These are phyloP conservation scores for Teunomyces tritomae DNA, from an alignment of 805 yeast species.

Conservation along the genomic window DNA sequence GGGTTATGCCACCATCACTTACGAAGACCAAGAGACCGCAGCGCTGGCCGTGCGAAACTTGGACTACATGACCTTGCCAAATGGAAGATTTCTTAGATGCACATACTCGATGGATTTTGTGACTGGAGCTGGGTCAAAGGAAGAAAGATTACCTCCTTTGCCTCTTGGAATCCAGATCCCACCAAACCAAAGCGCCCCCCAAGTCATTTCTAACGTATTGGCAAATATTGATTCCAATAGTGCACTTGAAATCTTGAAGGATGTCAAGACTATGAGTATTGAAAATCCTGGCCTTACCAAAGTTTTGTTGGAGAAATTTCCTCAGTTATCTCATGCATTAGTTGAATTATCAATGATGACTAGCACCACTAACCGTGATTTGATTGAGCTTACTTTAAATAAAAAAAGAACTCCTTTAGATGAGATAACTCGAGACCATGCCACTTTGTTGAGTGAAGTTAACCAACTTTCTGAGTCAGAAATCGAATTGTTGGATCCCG, in stretches of 20 bases:
- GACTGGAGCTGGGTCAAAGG: conserved; percentile 16
- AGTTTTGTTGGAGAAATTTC: conserved; percentile 61
- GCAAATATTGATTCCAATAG: conserved; percentile 21
- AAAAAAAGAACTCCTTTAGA: conserved; percentile 28
- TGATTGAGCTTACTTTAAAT: conserved; percentile 37
- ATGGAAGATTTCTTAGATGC: conserved; percentile 75
- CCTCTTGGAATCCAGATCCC: conserved; percentile 42
- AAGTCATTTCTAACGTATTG: conserved; percentile 21
- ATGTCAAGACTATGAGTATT: conserved; percentile 57
- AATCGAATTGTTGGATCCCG: conserved; percentile 23
- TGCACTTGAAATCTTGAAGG: conserved; percentile 33
- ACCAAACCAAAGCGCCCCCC: conserved; percentile 39
- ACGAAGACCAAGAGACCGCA: conserved; percentile 80
- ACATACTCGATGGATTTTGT: conserved; percentile 49
- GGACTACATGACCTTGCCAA: conserved; percentile 58
- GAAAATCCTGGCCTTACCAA: conserved; percentile 58
- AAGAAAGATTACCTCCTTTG: conserved; percentile 34
- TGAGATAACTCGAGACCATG: conserved; percentile 32
- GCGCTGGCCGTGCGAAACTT: conserved; percentile 87
- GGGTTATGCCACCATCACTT: conserved; percentile 87
- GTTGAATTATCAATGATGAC: conserved; percentile 60
- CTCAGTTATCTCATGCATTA: conserved; percentile 79
- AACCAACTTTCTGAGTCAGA: conserved; percentile 30
- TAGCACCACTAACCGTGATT: conserved; percentile 33
- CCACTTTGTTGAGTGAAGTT: conserved; percentile 27